Percentiles rank a stretch among this genome's conserved stretches.
Evolutionary conservation across 2,329 filamentous ascomycete genomes (phyloP).

Genomic region (Nothophoma quercina): DNA sequence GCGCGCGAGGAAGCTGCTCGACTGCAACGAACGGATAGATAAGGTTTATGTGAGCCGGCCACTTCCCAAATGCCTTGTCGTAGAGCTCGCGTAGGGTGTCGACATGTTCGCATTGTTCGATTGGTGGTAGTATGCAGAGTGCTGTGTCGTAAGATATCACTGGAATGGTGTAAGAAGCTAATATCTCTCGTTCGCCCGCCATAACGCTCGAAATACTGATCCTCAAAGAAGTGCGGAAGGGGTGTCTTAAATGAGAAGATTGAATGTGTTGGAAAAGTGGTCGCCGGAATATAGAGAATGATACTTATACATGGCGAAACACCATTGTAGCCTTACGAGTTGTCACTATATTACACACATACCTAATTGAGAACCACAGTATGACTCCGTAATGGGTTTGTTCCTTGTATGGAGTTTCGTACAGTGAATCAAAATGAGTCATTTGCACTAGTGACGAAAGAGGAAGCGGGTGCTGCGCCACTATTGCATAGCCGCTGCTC

Average conservation of each 20-base stretch:
- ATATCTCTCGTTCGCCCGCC: constrained; percentile 20
- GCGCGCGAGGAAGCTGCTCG: constrained; percentile 56
- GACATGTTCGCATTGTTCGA: constrained; percentile 56
- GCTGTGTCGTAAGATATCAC: constrained; percentile 64
- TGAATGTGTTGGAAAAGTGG: neutral
- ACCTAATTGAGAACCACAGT: constrained; percentile 12
- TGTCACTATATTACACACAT: neutral
- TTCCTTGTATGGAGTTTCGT: neutral
- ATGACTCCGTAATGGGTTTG: constrained; percentile 22
- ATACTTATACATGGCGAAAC: constrained; percentile 11
- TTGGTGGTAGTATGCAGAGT: constrained; percentile 66
- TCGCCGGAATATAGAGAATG: neutral
- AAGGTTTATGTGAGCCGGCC: constrained; percentile 73
- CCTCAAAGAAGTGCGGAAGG: neutral
- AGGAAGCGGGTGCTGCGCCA: constrained; percentile 22
- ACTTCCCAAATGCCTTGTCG: constrained; percentile 67
- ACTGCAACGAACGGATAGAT: constrained; percentile 69
- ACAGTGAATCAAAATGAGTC: constrained; percentile 36
- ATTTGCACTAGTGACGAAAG: constrained; percentile 28
- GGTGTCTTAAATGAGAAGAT: constrained; percentile 17
- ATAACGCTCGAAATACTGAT: constrained; percentile 19
- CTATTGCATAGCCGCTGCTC: neutral
- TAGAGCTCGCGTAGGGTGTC: constrained; percentile 67
- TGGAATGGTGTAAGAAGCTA: constrained; percentile 20
- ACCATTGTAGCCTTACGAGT: neutral